Evolutionary conservation across 176 grass and related monocot genomes (phyloP).

Genomic region (Bromus sterilis): DNA sequence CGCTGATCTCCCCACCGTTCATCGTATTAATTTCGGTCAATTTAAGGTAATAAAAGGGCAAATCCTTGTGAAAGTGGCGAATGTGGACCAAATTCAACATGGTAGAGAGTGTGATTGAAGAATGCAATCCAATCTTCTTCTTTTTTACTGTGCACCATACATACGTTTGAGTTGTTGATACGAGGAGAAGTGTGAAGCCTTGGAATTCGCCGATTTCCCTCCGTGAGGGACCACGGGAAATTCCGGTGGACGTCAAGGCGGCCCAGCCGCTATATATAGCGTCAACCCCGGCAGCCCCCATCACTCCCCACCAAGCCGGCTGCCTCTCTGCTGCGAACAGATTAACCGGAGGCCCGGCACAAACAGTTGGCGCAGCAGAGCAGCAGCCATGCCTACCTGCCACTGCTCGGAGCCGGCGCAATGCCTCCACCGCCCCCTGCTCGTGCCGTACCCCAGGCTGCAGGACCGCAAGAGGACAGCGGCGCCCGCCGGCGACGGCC

Average conservation of each 20-base stretch:
- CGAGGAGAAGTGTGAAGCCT: too few species aligned
- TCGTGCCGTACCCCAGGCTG: constrained; percentile 25
- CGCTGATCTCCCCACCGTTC: too few species aligned
- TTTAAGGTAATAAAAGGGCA: too few species aligned
- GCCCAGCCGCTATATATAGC: constrained; percentile 21
- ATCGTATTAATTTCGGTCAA: not conserved
- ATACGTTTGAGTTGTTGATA: too few species aligned
- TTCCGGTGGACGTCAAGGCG: not conserved
- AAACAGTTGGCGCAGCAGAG: not conserved
- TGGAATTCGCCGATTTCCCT: not conserved
- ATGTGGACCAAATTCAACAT: too few species aligned
- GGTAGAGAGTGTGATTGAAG: too few species aligned
- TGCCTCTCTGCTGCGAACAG: constrained; percentile 24
- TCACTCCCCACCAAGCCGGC: not conserved
- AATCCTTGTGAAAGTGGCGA: too few species aligned
- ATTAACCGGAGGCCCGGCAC: constrained; percentile 19
- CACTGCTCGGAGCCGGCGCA: constrained; percentile 27
- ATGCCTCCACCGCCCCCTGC: constrained; percentile 37
- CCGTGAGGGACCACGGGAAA: constrained; percentile 17
- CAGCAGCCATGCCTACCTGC: constrained; percentile 32
- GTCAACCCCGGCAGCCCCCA: not conserved
- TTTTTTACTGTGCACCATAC: too few species aligned
- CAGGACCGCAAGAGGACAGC: not conserved
- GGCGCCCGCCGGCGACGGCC: not conserved
- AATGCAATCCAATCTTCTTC: too few species aligned